Evolutionary conservation across 306 rosid species (phyloP).

Genomic region (Argentina anserina): DNA sequence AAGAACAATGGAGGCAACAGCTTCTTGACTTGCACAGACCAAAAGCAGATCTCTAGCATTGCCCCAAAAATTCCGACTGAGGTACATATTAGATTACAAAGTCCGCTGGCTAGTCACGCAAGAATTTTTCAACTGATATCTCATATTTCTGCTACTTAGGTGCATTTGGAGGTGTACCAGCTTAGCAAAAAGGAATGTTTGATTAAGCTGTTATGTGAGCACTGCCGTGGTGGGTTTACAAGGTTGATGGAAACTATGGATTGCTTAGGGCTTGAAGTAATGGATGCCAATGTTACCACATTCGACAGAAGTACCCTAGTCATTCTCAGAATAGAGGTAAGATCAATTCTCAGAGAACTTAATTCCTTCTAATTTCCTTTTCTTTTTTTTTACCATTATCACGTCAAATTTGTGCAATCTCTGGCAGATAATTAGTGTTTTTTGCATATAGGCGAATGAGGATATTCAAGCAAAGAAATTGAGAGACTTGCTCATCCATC

Average conservation of each 20-base stretch:
- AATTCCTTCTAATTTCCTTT: neutral
- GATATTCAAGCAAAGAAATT: slow-evolving; percentile 47
- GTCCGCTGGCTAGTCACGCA: neutral
- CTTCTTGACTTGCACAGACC: slow-evolving; percentile 22
- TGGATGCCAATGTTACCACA: slow-evolving; percentile 55
- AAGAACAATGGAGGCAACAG: slow-evolving; percentile 22
- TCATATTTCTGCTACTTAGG: slow-evolving; percentile 27
- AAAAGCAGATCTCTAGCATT: slow-evolving; percentile 27
- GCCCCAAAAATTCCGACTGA: slow-evolving; percentile 23
- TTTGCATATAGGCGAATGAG: slow-evolving; percentile 42
- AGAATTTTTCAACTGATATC: neutral
- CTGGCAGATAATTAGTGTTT: slow-evolving; percentile 11
- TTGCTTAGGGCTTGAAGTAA: slow-evolving; percentile 61
- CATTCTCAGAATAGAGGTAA: slow-evolving; percentile 67
- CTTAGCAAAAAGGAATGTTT: slow-evolving; percentile 41
- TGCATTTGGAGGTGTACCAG: slow-evolving; percentile 62
- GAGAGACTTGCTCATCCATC: slow-evolving; percentile 41
- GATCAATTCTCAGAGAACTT: slow-evolving; percentile 11
- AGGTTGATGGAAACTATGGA: slow-evolving; percentile 62
- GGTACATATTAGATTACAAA: slow-evolving; percentile 26
- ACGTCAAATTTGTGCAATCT: neutral
- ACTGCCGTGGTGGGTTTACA: slow-evolving; percentile 48
- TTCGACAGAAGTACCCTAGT: slow-evolving; percentile 37
- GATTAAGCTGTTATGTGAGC: slow-evolving; percentile 44
- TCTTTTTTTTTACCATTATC: slow-evolving; percentile 3